Conservation (phyloP, 139 green algal species). For the Auxenochlorella pyrenoidosa region DNA sequence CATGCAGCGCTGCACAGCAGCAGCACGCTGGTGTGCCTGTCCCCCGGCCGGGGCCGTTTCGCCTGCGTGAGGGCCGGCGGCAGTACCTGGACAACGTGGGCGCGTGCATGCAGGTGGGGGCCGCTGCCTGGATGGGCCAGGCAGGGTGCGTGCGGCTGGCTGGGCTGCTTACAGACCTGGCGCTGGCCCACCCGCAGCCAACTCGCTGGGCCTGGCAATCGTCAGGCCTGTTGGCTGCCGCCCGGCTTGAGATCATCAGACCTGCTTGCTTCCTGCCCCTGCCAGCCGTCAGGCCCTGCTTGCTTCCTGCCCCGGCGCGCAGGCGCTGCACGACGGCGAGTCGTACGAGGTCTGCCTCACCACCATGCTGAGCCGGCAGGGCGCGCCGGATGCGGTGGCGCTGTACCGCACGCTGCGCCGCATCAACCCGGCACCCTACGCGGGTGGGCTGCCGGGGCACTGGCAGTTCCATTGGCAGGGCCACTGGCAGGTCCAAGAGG, state of each 20-base stretch:
- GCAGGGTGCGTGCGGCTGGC: too few relatives aligned
- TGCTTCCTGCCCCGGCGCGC: background rate
- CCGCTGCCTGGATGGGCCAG: background rate
- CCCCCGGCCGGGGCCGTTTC: constrained; percentile 48
- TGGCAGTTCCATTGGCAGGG: too few relatives aligned
- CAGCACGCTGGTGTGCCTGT: background rate
- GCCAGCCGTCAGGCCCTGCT: background rate
- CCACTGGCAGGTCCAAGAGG: too few relatives aligned
- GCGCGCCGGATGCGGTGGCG: constrained; percentile 36
- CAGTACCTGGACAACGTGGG: constrained; percentile 84
- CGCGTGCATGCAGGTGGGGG: constrained; percentile 63
- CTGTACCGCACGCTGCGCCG: constrained; percentile 86
- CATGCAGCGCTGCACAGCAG: background rate
- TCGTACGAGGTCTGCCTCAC: constrained; percentile 99
- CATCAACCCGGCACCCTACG: constrained; percentile 96
- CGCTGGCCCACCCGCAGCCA: too few relatives aligned
- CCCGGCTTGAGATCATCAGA: too few relatives aligned
- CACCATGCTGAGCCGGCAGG: constrained; percentile 59
- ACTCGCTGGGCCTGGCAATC: too few relatives aligned
- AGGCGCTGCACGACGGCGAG: constrained; percentile 82
- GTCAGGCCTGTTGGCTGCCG: too few relatives aligned
- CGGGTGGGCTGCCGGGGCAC: constrained; percentile 32
- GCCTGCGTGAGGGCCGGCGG: constrained; percentile 52
- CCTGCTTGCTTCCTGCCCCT: too few relatives aligned
- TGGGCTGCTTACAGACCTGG: too few relatives aligned